Conservation (phyloP, 768 basidiomycete genomes). For the Boletus rubroflammeus region DNA sequence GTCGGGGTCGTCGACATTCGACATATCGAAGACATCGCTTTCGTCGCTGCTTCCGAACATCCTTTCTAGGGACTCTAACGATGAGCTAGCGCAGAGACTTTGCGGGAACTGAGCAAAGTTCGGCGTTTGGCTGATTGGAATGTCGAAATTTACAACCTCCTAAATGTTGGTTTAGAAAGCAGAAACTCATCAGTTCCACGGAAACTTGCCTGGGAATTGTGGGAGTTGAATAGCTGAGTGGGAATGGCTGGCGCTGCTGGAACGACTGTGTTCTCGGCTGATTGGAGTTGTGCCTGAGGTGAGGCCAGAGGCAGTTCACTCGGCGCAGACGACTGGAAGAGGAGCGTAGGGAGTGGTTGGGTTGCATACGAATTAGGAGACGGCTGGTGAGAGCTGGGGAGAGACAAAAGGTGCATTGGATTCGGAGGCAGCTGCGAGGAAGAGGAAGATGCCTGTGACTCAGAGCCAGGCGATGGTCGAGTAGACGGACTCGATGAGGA, state of each 20-base stretch:
- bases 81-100: background rate
- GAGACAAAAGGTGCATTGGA: background rate
- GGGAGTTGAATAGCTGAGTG: background rate
- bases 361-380: slow-evolving; percentile 8
- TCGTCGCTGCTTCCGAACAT: slow-evolving; percentile 32
- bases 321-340: background rate
- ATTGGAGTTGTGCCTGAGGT: slow-evolving; percentile 1
- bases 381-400: slow-evolving; percentile 10
- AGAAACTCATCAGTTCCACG: background rate
- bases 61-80: slow-evolving; percentile 27
- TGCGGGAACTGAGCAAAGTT: slow-evolving; percentile 4
- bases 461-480: slow-evolving; percentile 6
- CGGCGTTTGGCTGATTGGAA: slow-evolving; percentile 12
- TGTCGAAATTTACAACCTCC: slow-evolving; percentile 12
- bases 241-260: background rate
- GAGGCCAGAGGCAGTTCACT: background rate
- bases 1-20: slow-evolving; percentile 30
- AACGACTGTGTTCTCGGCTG: background rate
- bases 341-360: slow-evolving; percentile 3
- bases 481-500: slow-evolving; percentile 14
- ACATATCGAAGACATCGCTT: slow-evolving; percentile 36
- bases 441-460: slow-evolving; percentile 19
- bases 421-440: slow-evolving; percentile 8
- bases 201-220: slow-evolving; percentile 13
- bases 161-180: background rate